A percentile compares a stretch with the other conserved stretches of the same genome.
phyloP scores from a whole-genome alignment of 345 rosid species.

The Salix udensis region DNA sequence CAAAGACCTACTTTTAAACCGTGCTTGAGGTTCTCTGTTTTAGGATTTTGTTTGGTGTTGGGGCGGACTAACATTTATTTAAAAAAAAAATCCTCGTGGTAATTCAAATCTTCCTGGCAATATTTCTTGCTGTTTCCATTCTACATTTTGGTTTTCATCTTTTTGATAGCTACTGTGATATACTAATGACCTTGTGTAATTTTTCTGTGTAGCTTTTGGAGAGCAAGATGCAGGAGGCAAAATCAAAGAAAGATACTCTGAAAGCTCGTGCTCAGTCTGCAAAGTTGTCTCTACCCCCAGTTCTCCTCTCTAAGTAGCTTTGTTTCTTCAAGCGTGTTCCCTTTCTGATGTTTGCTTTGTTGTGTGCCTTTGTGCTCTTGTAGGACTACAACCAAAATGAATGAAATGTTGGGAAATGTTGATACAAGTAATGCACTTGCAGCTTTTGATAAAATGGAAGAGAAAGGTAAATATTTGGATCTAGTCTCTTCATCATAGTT shows the following conservation, averaged over 20 bases:
- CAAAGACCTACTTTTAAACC: background rate
- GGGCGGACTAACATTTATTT: background rate
- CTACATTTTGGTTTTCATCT: background rate
- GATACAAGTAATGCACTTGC: constrained; percentile 71
- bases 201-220: constrained; percentile 67
- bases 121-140: background rate
- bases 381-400: constrained; percentile 78
- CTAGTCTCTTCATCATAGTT: background rate
- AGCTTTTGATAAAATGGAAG: constrained; percentile 87
- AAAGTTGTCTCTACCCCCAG: constrained; percentile 42
- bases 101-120: background rate
- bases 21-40: background rate
- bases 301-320: constrained; percentile 2
- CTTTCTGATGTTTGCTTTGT: constrained; percentile 2
- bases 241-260: constrained; percentile 90
- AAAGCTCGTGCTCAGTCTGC: constrained; percentile 93
- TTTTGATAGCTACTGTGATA: constrained; percentile 3
- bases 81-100: background rate
- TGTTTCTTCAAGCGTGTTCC: background rate
- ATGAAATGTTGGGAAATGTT: constrained; percentile 73
- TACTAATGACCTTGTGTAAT: constrained; percentile 12
- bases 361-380: constrained; percentile 7
- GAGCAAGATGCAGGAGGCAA: constrained; percentile 98
- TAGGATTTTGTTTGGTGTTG: background rate
- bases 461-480: constrained; percentile 50